phyloP scores from a whole-genome alignment of 805 yeast genomes.

The Candida ulmi region DNA sequence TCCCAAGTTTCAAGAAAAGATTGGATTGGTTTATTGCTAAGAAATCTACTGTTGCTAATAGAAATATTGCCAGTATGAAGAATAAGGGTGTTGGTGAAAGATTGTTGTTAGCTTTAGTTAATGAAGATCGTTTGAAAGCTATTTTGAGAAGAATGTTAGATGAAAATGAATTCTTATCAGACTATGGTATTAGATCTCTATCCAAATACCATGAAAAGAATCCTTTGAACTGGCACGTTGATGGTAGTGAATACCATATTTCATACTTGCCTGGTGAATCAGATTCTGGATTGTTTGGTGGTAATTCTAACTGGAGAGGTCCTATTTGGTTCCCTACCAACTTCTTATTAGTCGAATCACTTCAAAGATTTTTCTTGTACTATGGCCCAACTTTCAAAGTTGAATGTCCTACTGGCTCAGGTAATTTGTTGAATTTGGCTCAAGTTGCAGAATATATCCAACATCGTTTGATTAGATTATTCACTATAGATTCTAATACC shows the following conservation, averaged over 20 bases:
- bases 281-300: conserved; percentile 92
- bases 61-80: conserved; percentile 83
- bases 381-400: conserved; percentile 83
- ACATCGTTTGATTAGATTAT: conserved; percentile 75
- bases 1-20: conserved; percentile 79
- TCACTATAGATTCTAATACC: conserved; percentile 56
- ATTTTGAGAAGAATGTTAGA: conserved; percentile 79
- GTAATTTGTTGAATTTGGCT: conserved; percentile 68
- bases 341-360: conserved; percentile 77
- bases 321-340: conserved; percentile 96
- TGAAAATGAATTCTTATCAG: conserved; percentile 79
- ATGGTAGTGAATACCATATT: conserved; percentile 66
- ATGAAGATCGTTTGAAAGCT: conserved; percentile 69
- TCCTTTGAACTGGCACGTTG: conserved; percentile 80
- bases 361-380: conserved; percentile 81
- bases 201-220: conserved; percentile 81
- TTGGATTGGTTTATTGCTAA: conserved; percentile 79
- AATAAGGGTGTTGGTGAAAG: conserved; percentile 76
- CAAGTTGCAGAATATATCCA: conserved; percentile 89
- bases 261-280: conserved; percentile 84
- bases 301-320: conserved; percentile 96
- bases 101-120: conserved; percentile 70
- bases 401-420: conserved; percentile 85
- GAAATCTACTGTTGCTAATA: conserved; percentile 59
- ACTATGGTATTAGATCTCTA: conserved; percentile 81